Evolutionary conservation across 306 rosid genomes (phyloP).

Genomic region (Alnus glutinosa): DNA sequence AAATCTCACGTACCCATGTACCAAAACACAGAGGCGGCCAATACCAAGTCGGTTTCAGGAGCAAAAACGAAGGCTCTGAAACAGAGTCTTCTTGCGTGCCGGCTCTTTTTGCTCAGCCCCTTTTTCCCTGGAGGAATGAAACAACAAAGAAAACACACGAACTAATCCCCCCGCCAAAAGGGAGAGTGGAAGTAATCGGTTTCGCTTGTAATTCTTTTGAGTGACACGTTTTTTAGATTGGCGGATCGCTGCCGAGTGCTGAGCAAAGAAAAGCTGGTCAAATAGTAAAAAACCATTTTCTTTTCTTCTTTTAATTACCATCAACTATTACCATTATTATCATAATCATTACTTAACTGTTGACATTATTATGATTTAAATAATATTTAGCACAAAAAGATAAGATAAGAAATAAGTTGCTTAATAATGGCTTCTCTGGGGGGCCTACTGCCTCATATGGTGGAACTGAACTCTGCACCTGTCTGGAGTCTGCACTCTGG

Average conservation of each 20-base stretch:
- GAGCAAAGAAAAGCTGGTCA: not conserved
- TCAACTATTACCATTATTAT: not conserved
- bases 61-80: slow-evolving; percentile 13
- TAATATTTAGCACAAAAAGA: not conserved
- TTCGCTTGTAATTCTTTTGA: not conserved
- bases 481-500: too few relatives aligned
- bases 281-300: not conserved
- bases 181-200: not conserved
- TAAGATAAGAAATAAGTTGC: too few relatives aligned
- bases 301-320: not conserved
- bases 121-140: not conserved
- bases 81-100: slow-evolving; percentile 24
- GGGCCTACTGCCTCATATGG: too few relatives aligned
- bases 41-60: slow-evolving; percentile 16
- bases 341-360: not conserved
- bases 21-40: slow-evolving; percentile 18
- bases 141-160: not conserved
- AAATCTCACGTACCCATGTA: slow-evolving; percentile 16
- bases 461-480: too few relatives aligned
- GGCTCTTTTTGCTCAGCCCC: not conserved
- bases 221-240: not conserved
- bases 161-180: not conserved
- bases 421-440: not conserved
- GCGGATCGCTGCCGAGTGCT: not conserved
- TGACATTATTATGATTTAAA: not conserved